Percentiles rank a stretch among this genome's conserved stretches.
phyloP scores from a whole-genome alignment of 2,329 filamentous ascomycete genomes.

The Sphaerulina vaccinii region DNA sequence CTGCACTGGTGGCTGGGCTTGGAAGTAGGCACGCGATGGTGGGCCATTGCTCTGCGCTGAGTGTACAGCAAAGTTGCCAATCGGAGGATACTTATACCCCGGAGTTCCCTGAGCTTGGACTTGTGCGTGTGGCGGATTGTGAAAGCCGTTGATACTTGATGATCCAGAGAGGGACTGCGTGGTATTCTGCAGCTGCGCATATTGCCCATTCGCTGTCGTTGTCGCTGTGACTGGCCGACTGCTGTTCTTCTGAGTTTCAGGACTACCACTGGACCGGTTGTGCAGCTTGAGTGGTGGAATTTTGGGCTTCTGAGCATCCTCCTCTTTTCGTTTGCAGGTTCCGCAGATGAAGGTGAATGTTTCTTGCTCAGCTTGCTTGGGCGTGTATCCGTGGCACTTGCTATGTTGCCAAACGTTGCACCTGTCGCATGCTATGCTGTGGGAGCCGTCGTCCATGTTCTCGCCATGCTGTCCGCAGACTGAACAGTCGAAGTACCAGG shows the following conservation, averaged over 20 bases:
- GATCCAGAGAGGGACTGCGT: not conserved
- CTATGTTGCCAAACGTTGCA: constrained; percentile 98
- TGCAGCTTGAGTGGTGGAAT: constrained; percentile 61
- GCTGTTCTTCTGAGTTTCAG: constrained; percentile 24
- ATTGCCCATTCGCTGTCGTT: constrained; percentile 21
- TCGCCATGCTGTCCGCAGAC: constrained; percentile 86
- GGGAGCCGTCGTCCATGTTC: constrained; percentile 84
- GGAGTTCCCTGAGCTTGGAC: constrained; percentile 38
- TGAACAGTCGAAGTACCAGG: constrained; percentile 92
- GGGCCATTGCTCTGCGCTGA: constrained; percentile 26
- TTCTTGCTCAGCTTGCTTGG: constrained; percentile 75
- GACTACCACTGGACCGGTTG: constrained; percentile 28
- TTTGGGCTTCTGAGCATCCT: constrained; percentile 62
- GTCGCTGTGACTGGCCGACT: constrained; percentile 25
- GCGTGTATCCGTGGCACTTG: constrained; percentile 78
- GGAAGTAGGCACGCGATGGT: constrained; percentile 11
- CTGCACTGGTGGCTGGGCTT: not conserved
- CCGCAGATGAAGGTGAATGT: constrained; percentile 86
- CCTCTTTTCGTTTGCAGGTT: constrained; percentile 69
- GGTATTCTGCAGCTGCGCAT: constrained; percentile 20
- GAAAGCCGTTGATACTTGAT: constrained; percentile 41
- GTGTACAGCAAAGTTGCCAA: constrained; percentile 34
- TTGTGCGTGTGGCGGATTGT: constrained; percentile 47
- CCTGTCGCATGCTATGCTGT: constrained; percentile 88
- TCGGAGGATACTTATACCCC: constrained; percentile 35